Evolutionary conservation across 2,329 filamentous ascomycete species (phyloP).

Genomic region (Sclerotinia borealis): DNA sequence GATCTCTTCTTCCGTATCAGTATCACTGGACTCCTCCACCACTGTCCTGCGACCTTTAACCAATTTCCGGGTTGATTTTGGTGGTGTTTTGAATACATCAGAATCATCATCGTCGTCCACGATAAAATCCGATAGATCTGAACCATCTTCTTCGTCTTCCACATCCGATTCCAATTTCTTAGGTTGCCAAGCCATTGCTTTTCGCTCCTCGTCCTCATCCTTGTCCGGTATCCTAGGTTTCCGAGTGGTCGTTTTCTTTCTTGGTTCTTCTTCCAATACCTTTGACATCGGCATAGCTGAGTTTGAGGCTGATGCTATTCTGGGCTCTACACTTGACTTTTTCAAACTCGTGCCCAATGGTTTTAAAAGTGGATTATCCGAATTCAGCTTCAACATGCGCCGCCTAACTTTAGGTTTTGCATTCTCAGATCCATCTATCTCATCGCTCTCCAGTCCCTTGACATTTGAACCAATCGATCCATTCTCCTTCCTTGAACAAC

Average conservation of each 20-base stretch:
- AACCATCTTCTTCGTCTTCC: constrained; percentile 13
- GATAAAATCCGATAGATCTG: constrained; percentile 29
- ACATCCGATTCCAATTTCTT: background rate
- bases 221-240: background rate
- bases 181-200: background rate
- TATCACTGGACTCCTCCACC: constrained; percentile 16
- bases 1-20: constrained; percentile 10
- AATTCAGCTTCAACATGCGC: constrained; percentile 20
- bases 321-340: background rate
- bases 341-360: constrained; percentile 14
- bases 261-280: background rate
- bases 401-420: constrained; percentile 20
- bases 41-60: constrained; percentile 20
- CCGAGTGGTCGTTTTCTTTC: background rate
- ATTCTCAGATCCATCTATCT: background rate
- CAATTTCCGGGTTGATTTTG: constrained; percentile 25
- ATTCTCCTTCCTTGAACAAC: background rate
- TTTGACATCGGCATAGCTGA: background rate
- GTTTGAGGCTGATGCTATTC: background rate
- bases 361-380: constrained; percentile 25
- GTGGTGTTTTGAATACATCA: constrained; percentile 18
- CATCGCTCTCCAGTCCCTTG: constrained; percentile 3
- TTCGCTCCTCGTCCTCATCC: background rate
- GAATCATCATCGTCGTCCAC: constrained; percentile 27
- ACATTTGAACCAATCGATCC: background rate